Evolutionary conservation across 169 alveolate species (phyloP).

Genomic region (Toxoplasma gondii): DNA sequence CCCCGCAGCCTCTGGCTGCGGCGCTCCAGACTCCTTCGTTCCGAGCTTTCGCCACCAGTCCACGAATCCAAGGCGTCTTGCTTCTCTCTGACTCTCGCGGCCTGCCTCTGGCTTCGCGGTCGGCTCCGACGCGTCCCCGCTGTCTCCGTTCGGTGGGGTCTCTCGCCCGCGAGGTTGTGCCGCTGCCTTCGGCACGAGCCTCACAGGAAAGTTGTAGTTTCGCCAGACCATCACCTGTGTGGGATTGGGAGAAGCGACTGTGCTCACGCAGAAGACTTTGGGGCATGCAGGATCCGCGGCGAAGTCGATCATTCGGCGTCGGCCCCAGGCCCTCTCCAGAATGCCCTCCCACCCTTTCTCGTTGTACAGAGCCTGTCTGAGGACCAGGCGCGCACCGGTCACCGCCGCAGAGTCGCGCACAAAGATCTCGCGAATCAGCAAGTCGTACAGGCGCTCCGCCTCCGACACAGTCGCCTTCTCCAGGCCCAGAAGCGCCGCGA

Average conservation of each 20-base stretch:
- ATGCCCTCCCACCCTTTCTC: constrained; percentile 73
- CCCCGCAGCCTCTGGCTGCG: background rate
- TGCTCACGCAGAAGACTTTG: constrained; percentile 81
- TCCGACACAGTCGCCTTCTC: constrained; percentile 81
- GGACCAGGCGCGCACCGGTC: constrained; percentile 78
- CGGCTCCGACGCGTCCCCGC: background rate
- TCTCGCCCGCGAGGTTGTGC: background rate
- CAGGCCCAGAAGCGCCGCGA: constrained; percentile 81
- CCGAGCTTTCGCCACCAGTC: background rate
- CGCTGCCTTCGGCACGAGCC: constrained; percentile 39
- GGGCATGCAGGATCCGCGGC: constrained; percentile 83
- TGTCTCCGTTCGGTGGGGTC: background rate
- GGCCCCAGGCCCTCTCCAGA: constrained; percentile 75
- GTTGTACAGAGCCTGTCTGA: constrained; percentile 84
- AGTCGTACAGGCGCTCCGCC: constrained; percentile 75
- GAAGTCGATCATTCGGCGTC: constrained; percentile 81
- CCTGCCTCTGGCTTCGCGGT: background rate
- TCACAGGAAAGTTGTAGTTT: constrained; percentile 74
- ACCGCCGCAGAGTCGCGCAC: constrained; percentile 78
- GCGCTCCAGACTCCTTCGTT: background rate
- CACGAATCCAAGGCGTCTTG: background rate
- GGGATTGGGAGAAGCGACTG: constrained; percentile 79
- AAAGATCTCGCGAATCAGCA: constrained; percentile 80
- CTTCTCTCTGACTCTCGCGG: background rate
- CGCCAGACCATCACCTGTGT: constrained; percentile 81